These are phyloP conservation scores for Naumovozyma dairenensis DNA, from an alignment of 805 yeast species.

Conservation along the genomic window DNA sequence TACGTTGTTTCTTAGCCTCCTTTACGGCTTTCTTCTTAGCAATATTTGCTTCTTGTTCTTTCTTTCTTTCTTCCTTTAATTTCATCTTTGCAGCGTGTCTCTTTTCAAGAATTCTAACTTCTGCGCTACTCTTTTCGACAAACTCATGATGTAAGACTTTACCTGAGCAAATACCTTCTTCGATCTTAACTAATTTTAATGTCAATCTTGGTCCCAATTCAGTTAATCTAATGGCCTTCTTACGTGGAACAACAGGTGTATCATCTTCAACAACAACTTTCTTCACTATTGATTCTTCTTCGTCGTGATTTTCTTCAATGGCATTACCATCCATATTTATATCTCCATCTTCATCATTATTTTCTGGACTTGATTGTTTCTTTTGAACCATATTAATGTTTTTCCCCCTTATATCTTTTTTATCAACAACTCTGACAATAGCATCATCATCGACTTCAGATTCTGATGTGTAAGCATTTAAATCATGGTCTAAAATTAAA, in stretches of 20 bases:
- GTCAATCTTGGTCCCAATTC: constrained; percentile 89
- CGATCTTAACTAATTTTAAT: constrained; percentile 70
- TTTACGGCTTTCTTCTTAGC: constrained; percentile 63
- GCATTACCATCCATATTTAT: constrained; percentile 5
- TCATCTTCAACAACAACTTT: constrained; percentile 11
- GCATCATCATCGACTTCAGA: constrained; percentile 92
- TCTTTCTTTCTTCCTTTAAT: constrained; percentile 61
- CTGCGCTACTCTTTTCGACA: constrained; percentile 52
- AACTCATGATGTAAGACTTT: constrained; percentile 77
- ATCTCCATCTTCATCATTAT: constrained; percentile 16
- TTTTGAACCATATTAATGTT: constrained; percentile 11
- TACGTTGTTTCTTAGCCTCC: constrained; percentile 62
- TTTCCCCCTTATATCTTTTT: constrained; percentile 19
- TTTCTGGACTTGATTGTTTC: constrained; percentile 15
- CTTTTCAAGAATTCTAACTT: constrained; percentile 52
- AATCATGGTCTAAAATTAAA: constrained; percentile 69
- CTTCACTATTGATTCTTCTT: constrained; percentile 1
- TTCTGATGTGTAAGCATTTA: constrained; percentile 73
- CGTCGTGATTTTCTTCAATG: constrained; percentile 8
- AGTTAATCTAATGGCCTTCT: constrained; percentile 82
- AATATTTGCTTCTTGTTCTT: constrained; percentile 71
- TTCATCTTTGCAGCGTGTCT: constrained; percentile 52
- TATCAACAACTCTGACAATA: constrained; percentile 48
- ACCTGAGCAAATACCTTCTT: constrained; percentile 85
- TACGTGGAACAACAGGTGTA: constrained; percentile 30